phyloP scores from a whole-genome alignment of 1,284 basidiomycete species.

The Ganoderma lucidum region DNA sequence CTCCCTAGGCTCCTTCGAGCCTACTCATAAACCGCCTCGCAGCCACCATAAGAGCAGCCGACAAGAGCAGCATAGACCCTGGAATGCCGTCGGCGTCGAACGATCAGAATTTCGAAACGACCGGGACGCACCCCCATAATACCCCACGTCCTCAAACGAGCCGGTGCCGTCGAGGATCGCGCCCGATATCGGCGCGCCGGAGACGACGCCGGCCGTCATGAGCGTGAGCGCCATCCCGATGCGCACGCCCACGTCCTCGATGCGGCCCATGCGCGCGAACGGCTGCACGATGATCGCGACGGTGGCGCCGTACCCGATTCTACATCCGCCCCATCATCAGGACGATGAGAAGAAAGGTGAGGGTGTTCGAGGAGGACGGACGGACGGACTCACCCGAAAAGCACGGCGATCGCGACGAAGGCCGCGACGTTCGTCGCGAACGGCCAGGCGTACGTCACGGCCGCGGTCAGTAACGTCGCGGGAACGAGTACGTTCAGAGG shows the following conservation, averaged over 20 bases:
- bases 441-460: slow-evolving; percentile 66
- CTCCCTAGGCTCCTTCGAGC: not conserved
- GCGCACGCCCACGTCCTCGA: slow-evolving; percentile 60
- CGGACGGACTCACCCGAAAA: not conserved
- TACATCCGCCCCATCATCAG: slow-evolving; percentile 43
- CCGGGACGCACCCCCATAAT: slow-evolving; percentile 57
- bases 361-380: not conserved
- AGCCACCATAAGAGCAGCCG: not conserved
- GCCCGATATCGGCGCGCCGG: slow-evolving; percentile 62
- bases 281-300: slow-evolving; percentile 62
- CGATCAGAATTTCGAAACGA: not conserved
- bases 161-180: slow-evolving; percentile 52
- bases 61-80: not conserved
- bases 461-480: slow-evolving; percentile 52
- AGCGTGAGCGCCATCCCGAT: slow-evolving; percentile 60
- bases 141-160: slow-evolving; percentile 56
- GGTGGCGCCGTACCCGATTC: slow-evolving; percentile 61
- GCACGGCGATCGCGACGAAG: slow-evolving; percentile 48
- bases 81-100: not conserved
- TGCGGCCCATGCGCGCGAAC: slow-evolving; percentile 60
- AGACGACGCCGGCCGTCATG: slow-evolving; percentile 49
- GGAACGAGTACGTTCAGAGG: slow-evolving; percentile 63
- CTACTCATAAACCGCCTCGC: not conserved
- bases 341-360: not conserved
- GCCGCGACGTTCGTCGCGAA: slow-evolving; percentile 49